Evolutionary conservation across 441 rosid species (phyloP).

Genomic region (Cnidoscolus chayamansa): DNA sequence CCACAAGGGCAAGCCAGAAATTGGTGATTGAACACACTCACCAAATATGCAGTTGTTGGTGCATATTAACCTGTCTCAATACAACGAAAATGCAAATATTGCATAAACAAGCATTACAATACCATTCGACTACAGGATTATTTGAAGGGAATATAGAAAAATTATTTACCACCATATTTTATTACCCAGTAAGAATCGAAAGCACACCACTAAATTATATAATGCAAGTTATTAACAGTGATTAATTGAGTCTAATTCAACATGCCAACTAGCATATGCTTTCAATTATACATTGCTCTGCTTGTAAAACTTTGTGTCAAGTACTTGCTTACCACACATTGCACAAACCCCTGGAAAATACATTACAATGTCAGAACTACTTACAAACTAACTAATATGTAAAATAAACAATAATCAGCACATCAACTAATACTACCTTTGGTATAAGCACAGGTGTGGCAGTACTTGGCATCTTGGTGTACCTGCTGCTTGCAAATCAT

Average conservation of each 20-base stretch:
- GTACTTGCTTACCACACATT: slow-evolving; percentile 97
- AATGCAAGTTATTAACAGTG: slow-evolving; percentile 3
- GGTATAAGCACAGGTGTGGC: slow-evolving; percentile 91
- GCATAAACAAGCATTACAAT: background rate
- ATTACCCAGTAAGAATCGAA: background rate
- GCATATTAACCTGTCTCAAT: background rate
- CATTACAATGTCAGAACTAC: slow-evolving; percentile 5
- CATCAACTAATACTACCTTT: slow-evolving; percentile 49
- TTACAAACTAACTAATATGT: background rate
- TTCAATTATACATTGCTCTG: slow-evolving; percentile 73
- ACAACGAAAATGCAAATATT: background rate
- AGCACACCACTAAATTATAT: slow-evolving; percentile 4
- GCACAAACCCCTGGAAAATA: slow-evolving; percentile 73
- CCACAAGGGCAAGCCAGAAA: background rate
- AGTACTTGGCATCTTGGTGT: slow-evolving; percentile 90
- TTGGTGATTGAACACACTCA: too few species aligned
- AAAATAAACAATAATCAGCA: slow-evolving; percentile 2
- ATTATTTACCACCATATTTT: background rate
- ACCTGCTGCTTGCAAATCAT: slow-evolving; percentile 94
- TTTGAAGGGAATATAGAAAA: background rate
- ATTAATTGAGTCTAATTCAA: background rate
- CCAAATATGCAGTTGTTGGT: background rate
- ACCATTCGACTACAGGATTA: background rate
- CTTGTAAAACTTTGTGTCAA: slow-evolving; percentile 89
- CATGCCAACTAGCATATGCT: background rate